Evolutionary conservation across 148 eudicot species (phyloP), one percentile per base, ranked within the genome.

Genomic region (Amaranthus cruentus): DNA sequence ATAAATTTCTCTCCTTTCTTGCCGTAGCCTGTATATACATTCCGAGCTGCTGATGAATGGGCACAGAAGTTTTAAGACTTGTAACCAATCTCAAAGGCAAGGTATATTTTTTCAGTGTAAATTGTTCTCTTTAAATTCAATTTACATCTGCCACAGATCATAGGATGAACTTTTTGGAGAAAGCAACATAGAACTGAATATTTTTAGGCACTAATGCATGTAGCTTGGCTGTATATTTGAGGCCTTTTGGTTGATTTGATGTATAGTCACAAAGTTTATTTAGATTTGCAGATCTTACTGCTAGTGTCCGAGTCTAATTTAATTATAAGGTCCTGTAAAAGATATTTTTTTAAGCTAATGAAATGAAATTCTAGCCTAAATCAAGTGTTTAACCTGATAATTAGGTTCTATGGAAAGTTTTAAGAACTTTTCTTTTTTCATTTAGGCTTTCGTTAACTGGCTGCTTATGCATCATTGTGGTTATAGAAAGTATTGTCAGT

Each of bases 101-200:
- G 13, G 69, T 62, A 76, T 73, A 10, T 58, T 43, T 59, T 53
- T 44, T 63, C 21, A 10, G 12, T 55, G 47, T 49, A 18, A 28
- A 9, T 73, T 63, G 47, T 60, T 51, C 68, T 55, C 64, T 42
- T 67, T 68, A 1, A 78, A 13, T 61, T 62, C 38, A 59, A 57
- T 77, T 48, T 61, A 15, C 54, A 67, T 46, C 47, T 10, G 47
- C 47, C 51, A 68, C 63, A 15, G 13, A 69, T 55, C 51, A 67
- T 61, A 44, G 44, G 55, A 60, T 55, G 15, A 50, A 57, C 66
- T 71, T 63, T 3, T n/a, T 14, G 50, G 50, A 46, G 18, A 64
- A 13, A 7, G 2, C 11, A 28, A 46, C 47, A 15, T 55, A 44
- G 52, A 44, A n/a, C 9, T 6, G 44, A 59, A 50, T 38, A 28